These are phyloP conservation scores for Angophora floribunda DNA, from an alignment of 345 rosid species.

Conservation along the genomic window DNA sequence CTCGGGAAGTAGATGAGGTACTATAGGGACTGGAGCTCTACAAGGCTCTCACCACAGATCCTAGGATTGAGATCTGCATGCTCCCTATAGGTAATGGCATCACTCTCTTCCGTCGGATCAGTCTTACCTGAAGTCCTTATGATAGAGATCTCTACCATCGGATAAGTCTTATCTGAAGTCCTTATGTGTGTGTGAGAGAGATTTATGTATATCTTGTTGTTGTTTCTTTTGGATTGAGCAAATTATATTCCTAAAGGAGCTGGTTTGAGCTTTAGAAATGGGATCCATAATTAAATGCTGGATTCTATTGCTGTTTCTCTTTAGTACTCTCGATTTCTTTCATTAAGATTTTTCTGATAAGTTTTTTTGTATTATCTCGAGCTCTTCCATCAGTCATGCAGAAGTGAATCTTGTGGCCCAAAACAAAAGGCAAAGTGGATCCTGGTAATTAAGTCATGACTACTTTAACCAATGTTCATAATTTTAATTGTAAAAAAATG, in stretches of 20 bases:
- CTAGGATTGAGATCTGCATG: conserved; percentile 94
- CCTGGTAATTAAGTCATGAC: neutral
- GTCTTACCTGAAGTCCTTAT: neutral
- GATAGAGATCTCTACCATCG: no score
- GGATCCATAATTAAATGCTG: neutral
- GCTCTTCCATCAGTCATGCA: neutral
- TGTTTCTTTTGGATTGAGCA: neutral
- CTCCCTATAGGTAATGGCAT: conserved; percentile 94
- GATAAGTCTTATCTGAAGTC: no score
- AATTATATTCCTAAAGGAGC: neutral
- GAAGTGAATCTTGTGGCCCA: neutral
- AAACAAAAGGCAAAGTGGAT: neutral
- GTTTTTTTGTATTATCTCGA: neutral
- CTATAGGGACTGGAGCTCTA: conserved; percentile 88
- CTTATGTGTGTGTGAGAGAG: neutral
- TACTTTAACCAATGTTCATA: neutral
- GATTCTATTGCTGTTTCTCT: neutral
- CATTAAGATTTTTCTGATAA: neutral
- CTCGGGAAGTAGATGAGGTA: conserved; percentile 74
- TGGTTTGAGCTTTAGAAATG: neutral
- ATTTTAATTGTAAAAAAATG: neutral
- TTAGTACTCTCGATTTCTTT: neutral
- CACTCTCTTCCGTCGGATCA: conserved; percentile 93
- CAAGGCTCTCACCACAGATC: conserved; percentile 96
- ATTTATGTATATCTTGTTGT: neutral